Base-by-base conservation (phyloP, 2,329 filamentous ascomycete genomes). In the Cladophialophora psammophila region DNA sequence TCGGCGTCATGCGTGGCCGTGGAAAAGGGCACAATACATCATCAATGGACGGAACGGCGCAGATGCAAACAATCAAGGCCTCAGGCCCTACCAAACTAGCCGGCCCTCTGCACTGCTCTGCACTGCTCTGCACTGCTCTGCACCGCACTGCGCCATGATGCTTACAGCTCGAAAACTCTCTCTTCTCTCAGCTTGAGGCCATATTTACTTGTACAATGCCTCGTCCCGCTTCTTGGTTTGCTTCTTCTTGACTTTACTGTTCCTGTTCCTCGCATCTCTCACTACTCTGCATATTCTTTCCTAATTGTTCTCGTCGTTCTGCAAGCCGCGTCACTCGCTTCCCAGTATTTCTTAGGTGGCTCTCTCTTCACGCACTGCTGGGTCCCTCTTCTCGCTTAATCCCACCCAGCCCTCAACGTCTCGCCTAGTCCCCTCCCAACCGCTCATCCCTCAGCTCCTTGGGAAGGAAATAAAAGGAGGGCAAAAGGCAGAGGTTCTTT, bases 401-500 rank as follows among this genome's bases (percentile, higher is more conserved):
- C 45, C 45, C 26, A 26, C 10, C 45, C 45, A 50, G 45, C 45
- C 45, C 45, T 50, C 45, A 12, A 50, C 45, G 45, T n/a, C 45
- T 50, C 18, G 9, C 18, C 20, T 13, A 12, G 45, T 50, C 45
- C 45, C 45, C 12, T 13, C 45, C 45, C 45, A 50, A 50, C 45
- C 45, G 26, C 45, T 26, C 26, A 26, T 50, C 45, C 18, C 45
- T 50, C 26, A 26, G 20, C 20, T 5, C 3, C 18, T 50, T 50
- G 45, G 45, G 10, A 26, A 9, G 26, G 18, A 50, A 3, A 50
- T 3, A 50, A 18, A 50, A 26, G 26, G 26, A 26, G 26, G 26
- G 26, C 26, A 26, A 26, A 26, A 26, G 26, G 3, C 26, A 26
- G 26, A 2, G 26, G 18, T 50, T 20, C 26, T 50, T 50, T 50